Conservation (phyloP, 2,329 filamentous ascomycete species). For the Colletotrichum sp. region DNA sequence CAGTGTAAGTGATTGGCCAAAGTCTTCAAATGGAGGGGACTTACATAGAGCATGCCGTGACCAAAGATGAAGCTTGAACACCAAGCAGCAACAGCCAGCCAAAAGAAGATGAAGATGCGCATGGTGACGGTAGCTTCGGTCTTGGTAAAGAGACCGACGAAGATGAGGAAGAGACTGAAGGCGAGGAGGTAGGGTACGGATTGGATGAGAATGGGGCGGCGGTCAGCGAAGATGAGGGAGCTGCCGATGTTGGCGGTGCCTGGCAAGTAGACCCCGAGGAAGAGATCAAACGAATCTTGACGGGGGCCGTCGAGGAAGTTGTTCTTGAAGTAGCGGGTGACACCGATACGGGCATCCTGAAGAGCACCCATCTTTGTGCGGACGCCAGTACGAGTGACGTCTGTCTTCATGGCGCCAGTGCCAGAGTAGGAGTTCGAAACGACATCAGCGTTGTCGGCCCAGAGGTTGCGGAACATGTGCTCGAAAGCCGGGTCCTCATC, state of each 20-base stretch:
- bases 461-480: conserved; percentile 92
- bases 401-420: conserved; percentile 96
- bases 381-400: conserved; percentile 92
- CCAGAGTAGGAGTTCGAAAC: conserved; percentile 93
- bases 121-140: conserved; percentile 80
- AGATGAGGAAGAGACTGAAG: conserved; percentile 83
- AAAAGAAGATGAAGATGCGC: conserved; percentile 82
- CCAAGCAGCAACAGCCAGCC: conserved; percentile 73
- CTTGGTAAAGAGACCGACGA: conserved; percentile 76
- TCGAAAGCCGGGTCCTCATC: conserved; percentile 83
- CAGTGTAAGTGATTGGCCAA: background rate
- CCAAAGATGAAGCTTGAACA: conserved; percentile 77
- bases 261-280: conserved; percentile 85
- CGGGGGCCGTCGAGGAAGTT: conserved; percentile 94
- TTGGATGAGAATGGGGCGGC: conserved; percentile 85
- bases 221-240: conserved; percentile 80
- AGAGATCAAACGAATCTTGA: conserved; percentile 95
- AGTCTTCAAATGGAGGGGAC: conserved; percentile 41
- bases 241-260: conserved; percentile 73
- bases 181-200: conserved; percentile 90
- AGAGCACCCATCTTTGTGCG: conserved; percentile 85
- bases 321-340: conserved; percentile 89
- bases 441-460: conserved; percentile 98
- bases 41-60: conserved; percentile 93
- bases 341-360: conserved; percentile 85